Percentiles rank a stretch among this genome's conserved stretches.
phyloP scores from a whole-genome alignment of 2,329 filamentous ascomycete genomes.

The Monosporascus sp. region DNA sequence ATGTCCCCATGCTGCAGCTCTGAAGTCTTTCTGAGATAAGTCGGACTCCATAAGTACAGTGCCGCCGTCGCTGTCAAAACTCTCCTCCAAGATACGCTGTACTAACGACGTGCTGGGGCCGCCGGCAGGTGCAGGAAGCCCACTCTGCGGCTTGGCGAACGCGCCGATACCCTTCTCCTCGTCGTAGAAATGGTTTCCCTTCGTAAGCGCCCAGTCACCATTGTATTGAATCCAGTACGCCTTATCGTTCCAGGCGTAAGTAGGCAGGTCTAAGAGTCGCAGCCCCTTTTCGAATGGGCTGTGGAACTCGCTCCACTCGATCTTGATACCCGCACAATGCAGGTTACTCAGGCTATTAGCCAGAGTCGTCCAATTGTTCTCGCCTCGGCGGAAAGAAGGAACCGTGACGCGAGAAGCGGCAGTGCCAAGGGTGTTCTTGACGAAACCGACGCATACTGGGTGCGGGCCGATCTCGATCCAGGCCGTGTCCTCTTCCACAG shows the following conservation, averaged over 20 bases:
- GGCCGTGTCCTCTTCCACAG: conserved; percentile 50
- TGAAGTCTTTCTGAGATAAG: conserved; percentile 33
- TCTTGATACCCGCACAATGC: conserved; percentile 54
- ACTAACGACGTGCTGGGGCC: conserved; percentile 26
- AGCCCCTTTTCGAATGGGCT: conserved; percentile 37
- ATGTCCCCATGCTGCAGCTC: conserved; percentile 35
- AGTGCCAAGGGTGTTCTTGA: conserved; percentile 45
- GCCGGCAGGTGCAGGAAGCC: too few relatives aligned
- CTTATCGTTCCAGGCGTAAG: conserved; percentile 68
- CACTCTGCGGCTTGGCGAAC: too few relatives aligned
- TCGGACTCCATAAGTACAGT: conserved; percentile 33
- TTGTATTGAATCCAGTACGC: conserved; percentile 62
- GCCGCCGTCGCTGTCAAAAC: conserved; percentile 17
- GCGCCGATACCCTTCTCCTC: background rate
- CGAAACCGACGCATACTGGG: conserved; percentile 57
- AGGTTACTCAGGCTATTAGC: conserved; percentile 44
- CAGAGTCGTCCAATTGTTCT: conserved; percentile 54
- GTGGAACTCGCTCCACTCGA: conserved; percentile 70
- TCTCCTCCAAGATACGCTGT: conserved; percentile 33
- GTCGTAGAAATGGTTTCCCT: conserved; percentile 42
- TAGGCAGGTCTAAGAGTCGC: conserved; percentile 56
- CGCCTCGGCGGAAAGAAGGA: conserved; percentile 49
- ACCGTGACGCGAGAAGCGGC: conserved; percentile 32
- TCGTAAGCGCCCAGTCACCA: conserved; percentile 68
- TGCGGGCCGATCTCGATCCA: conserved; percentile 68